Base-by-base conservation (phyloP, 495 filamentous ascomycete species). In the Bryoglossum gracile region DNA sequence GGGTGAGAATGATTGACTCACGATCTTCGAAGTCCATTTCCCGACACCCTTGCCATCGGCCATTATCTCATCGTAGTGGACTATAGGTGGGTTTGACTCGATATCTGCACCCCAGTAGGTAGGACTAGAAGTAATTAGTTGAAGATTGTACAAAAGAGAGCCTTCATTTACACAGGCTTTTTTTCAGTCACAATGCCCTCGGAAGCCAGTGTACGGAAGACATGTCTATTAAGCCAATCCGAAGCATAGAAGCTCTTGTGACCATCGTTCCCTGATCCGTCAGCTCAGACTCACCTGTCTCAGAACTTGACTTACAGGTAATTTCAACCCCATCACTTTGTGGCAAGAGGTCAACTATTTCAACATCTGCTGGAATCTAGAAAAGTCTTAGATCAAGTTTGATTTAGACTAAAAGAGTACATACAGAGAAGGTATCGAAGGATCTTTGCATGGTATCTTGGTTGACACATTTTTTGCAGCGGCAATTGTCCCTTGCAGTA, bases 401-500 rank as follows among this genome's bases (percentile, higher is more conserved):
- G n/a, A n/a, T n/a, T n/a, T n/a, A n/a, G n/a, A n/a, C n/a, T n/a
- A n/a, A n/a, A n/a, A n/a, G 16, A 38, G 26, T 21, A 25, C 70
- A 53, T 70, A 85, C 82, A 48, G 64, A 65, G 56, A 89, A 90
- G 0, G 82, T 89, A 57, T 91, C 74, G 30, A 84, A 70, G 22
- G 74, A 74, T 25, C 87, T 73, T 63, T 95, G 89, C 61, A 65
- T 78, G 11, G 89, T 95, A 43, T 84, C 78, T 49, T 77, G 80
- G 60, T 94, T 81, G 8, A 88, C 71, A 62, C 89, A 95, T 40
- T 68, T 61, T 0, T 61, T 48, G 58, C 89, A 95, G 41, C 80
- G 85, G 59, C 89, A 95, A 58, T 89, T 86, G 46, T 95, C 89
- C 56, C 89, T 90, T 17, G 48, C 8, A 34, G 19, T 8, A 41